Percentiles rank a stretch among this genome's conserved stretches.
Conservation (phyloP, 495 filamentous ascomycete species). For the Rusavskia elegans region DNA sequence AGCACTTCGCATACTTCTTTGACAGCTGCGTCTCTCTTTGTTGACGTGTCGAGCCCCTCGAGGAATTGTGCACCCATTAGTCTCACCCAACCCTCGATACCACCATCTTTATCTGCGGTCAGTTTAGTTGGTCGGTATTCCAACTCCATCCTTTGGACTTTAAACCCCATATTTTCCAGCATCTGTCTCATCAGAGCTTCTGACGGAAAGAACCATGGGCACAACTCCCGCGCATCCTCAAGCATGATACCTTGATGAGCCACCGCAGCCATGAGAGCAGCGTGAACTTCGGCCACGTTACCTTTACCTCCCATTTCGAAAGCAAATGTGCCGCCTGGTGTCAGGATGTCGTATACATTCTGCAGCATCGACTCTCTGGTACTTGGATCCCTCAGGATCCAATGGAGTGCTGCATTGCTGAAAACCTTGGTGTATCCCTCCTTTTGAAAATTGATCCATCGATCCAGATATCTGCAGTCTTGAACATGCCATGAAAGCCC, state of each 20-base stretch:
- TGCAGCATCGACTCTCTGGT: slow-evolving; percentile 25
- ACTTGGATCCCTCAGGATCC: slow-evolving; percentile 42
- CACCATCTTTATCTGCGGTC: slow-evolving; percentile 36
- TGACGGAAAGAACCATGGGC: slow-evolving; percentile 65
- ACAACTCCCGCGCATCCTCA: slow-evolving; percentile 26
- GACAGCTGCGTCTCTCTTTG: slow-evolving; percentile 36
- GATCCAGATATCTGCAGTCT: slow-evolving; percentile 30
- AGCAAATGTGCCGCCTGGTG: slow-evolving; percentile 41
- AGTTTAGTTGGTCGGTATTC: slow-evolving; percentile 50
- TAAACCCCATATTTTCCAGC: slow-evolving; percentile 41
- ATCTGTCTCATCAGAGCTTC: slow-evolving; percentile 35
- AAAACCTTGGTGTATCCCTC: slow-evolving; percentile 46
- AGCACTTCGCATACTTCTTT: slow-evolving; percentile 41
- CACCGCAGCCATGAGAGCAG: slow-evolving; percentile 36
- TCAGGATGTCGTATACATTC: slow-evolving; percentile 31
- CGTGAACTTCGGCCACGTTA: slow-evolving; percentile 49
- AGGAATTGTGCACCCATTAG: slow-evolving; percentile 47
- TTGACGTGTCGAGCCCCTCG: slow-evolving; percentile 26
- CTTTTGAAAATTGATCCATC: slow-evolving; percentile 17
- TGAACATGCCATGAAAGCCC: slow-evolving; percentile 23
- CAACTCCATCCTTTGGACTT: slow-evolving; percentile 41
- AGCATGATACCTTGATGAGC: slow-evolving; percentile 37
- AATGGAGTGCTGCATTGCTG: slow-evolving; percentile 68
- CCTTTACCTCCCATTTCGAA: slow-evolving; percentile 65
- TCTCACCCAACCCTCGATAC: slow-evolving; percentile 55